phyloP scores from a whole-genome alignment of 441 rosid genomes.

The Sinapis alba region DNA sequence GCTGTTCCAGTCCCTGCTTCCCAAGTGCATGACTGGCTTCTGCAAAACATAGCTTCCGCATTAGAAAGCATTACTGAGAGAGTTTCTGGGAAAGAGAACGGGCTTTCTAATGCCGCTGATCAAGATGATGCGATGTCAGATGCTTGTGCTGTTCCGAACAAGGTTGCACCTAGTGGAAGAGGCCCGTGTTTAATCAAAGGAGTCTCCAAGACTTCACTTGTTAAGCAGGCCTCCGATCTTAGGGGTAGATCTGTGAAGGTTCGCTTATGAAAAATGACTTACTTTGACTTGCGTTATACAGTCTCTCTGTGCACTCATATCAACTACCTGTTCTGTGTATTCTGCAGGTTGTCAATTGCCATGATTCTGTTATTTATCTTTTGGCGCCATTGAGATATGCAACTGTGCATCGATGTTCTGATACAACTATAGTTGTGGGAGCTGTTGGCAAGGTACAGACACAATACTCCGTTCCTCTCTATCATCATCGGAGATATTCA shows the following conservation, averaged over 20 bases:
- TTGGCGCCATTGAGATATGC: conserved; percentile 94
- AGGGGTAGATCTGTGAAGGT: conserved; percentile 95
- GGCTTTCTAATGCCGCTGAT: conserved; percentile 69
- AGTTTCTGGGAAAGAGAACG: conserved; percentile 87
- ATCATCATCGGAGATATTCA: background rate
- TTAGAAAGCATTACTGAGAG: conserved; percentile 82
- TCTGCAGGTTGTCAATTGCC: conserved; percentile 92
- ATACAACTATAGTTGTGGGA: conserved; percentile 94
- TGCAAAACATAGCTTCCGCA: conserved; percentile 74
- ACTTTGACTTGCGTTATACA: background rate
- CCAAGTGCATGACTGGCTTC: conserved; percentile 94
- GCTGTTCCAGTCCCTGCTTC: conserved; percentile 90
- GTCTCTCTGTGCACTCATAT: background rate
- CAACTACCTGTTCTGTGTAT: conserved; percentile 5
- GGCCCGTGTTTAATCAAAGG: conserved; percentile 89
- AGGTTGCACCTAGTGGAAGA: conserved; percentile 62
- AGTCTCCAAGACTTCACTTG: conserved; percentile 84
- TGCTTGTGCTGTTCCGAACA: conserved; percentile 70
- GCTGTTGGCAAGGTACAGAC: conserved; percentile 95
- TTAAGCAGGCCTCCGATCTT: conserved; percentile 87
- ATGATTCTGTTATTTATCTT: conserved; percentile 92
- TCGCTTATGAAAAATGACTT: conserved; percentile 30
- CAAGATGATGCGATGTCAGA: conserved; percentile 94
- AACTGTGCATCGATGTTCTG: conserved; percentile 96
- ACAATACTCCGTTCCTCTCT: background rate